Base-by-base conservation (phyloP, 2,329 filamentous ascomycete genomes). In the Fusarium nelsonii region DNA sequence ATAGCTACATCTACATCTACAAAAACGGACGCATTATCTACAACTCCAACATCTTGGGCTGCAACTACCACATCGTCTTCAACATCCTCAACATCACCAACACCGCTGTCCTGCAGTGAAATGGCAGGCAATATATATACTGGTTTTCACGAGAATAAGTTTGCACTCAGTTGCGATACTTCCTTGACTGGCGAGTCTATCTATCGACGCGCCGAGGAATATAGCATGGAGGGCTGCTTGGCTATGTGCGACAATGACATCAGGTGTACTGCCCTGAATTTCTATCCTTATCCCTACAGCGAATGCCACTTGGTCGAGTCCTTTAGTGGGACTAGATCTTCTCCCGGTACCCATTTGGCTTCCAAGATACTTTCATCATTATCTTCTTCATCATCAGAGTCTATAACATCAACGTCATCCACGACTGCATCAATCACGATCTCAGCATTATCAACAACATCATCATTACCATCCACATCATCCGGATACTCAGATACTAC, bases 401-500 rank as follows among this genome's bases (percentile, higher is more conserved):
- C 23, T 14, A 14, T 20, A 55, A 1, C 0, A 23, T 49, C 32
- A 4, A n/a, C 32, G 3, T 0, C 12, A 1, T n/a, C 4, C 2
- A 37, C 7, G 12, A 12, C 4, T 48, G 20, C 18, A 3, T 56
- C 33, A 12, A 10, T 1, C 10, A 6, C 5, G 9, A 33, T 5
- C 3, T 30, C 33, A 26, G 9, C 8, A n/a, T 2, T 20, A 34
- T 14, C 44, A 23, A 23, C 3, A 18, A 20, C n/a, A 48, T 23
- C n/a, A 5, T 15, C 12, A 16, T 15, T 10, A 3, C 3, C 2
- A 7, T 26, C 7, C 2, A 28, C 28, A 32, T 36, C 28, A 1
- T 3, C n/a, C 34, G 3, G 10, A 0, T 12, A 2, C 4, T 7
- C 9, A 14, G 15, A n/a, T 1, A 2, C 6, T 0, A 0, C 7